Conservation (phyloP, 192 early-diverging fungal species). For the Linnemannia schmuckeri region DNA sequence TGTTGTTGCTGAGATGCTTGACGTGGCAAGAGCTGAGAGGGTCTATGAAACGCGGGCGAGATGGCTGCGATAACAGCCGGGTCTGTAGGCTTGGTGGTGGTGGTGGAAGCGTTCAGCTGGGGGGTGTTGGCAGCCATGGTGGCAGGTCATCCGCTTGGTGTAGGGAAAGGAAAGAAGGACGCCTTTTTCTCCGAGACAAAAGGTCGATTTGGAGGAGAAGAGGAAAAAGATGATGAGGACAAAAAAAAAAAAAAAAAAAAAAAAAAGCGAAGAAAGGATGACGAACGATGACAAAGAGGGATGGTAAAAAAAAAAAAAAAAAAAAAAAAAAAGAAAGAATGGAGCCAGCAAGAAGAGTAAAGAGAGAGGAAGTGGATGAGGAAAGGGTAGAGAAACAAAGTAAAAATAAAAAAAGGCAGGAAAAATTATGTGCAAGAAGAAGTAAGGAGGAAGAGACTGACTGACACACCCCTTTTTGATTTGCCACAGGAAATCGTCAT, state of each 20-base stretch:
- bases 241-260: not conserved
- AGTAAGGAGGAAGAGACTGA: not conserved
- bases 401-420: not conserved
- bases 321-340: not conserved
- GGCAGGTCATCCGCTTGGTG: not conserved
- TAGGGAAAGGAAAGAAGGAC: not conserved
- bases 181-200: not conserved
- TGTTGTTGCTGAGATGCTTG: slow-evolving; percentile 18
- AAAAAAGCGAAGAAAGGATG: not conserved
- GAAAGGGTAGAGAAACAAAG: not conserved
- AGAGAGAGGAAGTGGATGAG: not conserved
- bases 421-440: not conserved
- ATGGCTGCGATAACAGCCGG: slow-evolving; percentile 17
- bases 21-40: slow-evolving; percentile 2
- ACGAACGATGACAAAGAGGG: not conserved
- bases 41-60: slow-evolving; percentile 19
- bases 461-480: not conserved
- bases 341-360: not conserved
- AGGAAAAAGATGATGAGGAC: not conserved
- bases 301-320: not conserved
- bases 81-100: not conserved
- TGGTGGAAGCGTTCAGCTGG: not conserved
- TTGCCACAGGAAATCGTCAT: not conserved
- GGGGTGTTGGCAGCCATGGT: not conserved
- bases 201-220: not conserved